phyloP scores from a whole-genome alignment of 345 rosid species.

The Gossypium stocksii region DNA sequence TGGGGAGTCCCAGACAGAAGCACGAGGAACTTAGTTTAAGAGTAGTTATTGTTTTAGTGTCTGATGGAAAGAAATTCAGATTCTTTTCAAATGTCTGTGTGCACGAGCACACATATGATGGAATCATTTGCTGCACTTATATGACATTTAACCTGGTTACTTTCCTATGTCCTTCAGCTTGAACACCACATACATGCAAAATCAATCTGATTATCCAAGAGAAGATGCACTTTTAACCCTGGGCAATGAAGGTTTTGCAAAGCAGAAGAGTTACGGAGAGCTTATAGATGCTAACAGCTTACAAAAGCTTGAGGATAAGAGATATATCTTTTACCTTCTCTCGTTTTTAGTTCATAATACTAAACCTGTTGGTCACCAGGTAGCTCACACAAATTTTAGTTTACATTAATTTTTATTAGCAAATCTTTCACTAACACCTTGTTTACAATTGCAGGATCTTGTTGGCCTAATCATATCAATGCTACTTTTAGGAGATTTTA shows the following conservation, averaged over 20 bases:
- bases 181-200: conserved; percentile 30
- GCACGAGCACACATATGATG: neutral
- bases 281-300: conserved; percentile 67
- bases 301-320: conserved; percentile 75
- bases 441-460: conserved; percentile 65
- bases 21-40: neutral
- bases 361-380: conserved; percentile 99
- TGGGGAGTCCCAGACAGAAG: neutral
- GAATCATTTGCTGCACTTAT: conserved; percentile 11
- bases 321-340: conserved; percentile 77
- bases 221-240: neutral
- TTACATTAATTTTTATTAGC: neutral
- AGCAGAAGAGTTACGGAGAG: conserved; percentile 57
- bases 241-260: conserved; percentile 18
- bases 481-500: conserved; percentile 95
- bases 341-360: conserved; percentile 87
- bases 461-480: conserved; percentile 96
- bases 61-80: neutral
- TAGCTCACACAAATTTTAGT: conserved; percentile 17
- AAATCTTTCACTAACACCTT: conserved; percentile 8
- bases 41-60: neutral
- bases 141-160: conserved; percentile 25
- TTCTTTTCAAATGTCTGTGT: neutral
- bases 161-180: conserved; percentile 31
- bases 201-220: conserved; percentile 18